These are phyloP conservation scores for Bombardia bombarda DNA, from an alignment of 495 filamentous ascomycete species.

Conservation along the genomic window DNA sequence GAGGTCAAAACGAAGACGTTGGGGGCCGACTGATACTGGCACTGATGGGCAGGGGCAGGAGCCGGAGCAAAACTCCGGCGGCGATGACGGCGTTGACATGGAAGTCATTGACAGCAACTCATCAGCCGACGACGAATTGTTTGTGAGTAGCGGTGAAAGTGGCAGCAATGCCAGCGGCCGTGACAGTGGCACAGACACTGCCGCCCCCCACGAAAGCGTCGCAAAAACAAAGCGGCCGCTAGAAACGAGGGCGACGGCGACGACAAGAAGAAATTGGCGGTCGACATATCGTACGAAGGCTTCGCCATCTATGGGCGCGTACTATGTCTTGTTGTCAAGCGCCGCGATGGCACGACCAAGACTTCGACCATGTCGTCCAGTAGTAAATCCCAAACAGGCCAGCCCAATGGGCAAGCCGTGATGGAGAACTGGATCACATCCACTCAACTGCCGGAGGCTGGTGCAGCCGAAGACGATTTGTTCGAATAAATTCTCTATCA, in stretches of 20 bases:
- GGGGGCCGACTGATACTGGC: not conserved
- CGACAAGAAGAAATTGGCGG: slow-evolving; percentile 81
- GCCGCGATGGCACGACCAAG: slow-evolving; percentile 25
- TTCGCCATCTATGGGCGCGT: slow-evolving; percentile 91
- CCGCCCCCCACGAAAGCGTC: slow-evolving; percentile 40
- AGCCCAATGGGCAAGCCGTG: slow-evolving; percentile 56
- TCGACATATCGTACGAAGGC: slow-evolving; percentile 85
- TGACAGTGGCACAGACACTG: slow-evolving; percentile 18
- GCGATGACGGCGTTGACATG: slow-evolving; percentile 11
- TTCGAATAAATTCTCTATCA: no score
- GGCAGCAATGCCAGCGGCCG: slow-evolving; percentile 5
- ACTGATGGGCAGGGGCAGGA: slow-evolving; percentile 12
- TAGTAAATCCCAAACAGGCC: slow-evolving; percentile 22
- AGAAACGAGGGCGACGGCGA: slow-evolving; percentile 39
- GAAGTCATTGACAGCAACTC: slow-evolving; percentile 10
- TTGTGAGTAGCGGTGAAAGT: slow-evolving; percentile 13
- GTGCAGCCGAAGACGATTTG: slow-evolving; percentile 19
- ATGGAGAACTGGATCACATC: slow-evolving; percentile 90
- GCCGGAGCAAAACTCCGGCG: slow-evolving; percentile 18
- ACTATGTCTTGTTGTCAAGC: slow-evolving; percentile 81
- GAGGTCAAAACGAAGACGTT: slow-evolving; percentile 20
- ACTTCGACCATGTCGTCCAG: slow-evolving; percentile 19
- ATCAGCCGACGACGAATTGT: slow-evolving; percentile 25
- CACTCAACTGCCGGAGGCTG: slow-evolving; percentile 51
- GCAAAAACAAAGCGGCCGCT: slow-evolving; percentile 28